Evolutionary conservation across 352 stramenopile genomes (phyloP), one percentile per base, ranked within the genome.

Genomic region (Phytophthora capsici): DNA sequence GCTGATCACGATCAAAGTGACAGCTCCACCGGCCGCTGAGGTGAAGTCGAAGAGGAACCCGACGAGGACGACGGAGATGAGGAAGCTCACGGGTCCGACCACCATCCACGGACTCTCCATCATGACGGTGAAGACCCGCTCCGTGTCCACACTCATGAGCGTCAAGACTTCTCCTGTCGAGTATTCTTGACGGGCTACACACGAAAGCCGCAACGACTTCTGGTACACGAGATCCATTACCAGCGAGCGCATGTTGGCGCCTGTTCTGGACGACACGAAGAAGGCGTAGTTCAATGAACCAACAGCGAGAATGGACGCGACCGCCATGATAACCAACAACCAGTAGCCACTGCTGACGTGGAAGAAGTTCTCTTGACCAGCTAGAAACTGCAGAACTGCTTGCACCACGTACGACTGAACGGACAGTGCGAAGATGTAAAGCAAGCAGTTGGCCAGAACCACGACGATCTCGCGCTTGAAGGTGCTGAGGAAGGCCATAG

Each of bases 171-270:
- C 67, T 12, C 67, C 67, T 3, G 67, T 69, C 5, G 67, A 66
- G 34, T 68, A 68, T 43, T 61, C 32, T 26, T 68, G 60, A 25
- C 60, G 60, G 16, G 40, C 73, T 57, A n/a, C 85, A 54, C n/a
- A 84, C 30, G 22, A 95, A 28, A 44, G 80, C 59, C 56, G 89
- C 86, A 96, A 10, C 82, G 85, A 70, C 20, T 78, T 78, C 14
- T 65, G 40, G 47, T 72, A 78, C 16, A 78, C 66, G 7, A 44
- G 19, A 43, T 78, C 66, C 70, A 75, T 72, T 6, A 68, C 40
- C 19, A 75, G 41, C 13, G 52, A 64, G 16, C 68, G 65, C 40
- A 64, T 60, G 36, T 78, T 78, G 3, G 57, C 48, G 9, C 70
- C 70, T 0, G 61, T 55, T 13, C 66, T 63, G 3, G 57, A 69